These are phyloP conservation scores for Candida broadrunensis DNA, from an alignment of 805 yeast species.

Conservation along the genomic window DNA sequence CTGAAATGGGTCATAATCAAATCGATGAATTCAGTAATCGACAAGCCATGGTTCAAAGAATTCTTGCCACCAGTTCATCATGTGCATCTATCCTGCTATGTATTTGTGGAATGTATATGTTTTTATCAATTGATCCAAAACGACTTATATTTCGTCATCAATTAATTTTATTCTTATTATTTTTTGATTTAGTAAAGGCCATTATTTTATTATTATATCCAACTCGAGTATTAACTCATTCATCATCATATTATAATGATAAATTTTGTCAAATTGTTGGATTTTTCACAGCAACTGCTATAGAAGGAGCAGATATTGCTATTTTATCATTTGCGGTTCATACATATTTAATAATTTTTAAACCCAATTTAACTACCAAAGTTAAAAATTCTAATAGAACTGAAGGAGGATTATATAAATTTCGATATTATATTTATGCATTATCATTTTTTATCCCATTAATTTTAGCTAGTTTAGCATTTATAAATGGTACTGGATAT, in stretches of 20 bases:
- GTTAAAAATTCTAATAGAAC: conserved; percentile 34
- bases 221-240: conserved; percentile 45
- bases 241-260: conserved; percentile 43
- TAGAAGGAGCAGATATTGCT: conserved; percentile 85
- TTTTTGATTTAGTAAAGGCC: conserved; percentile 75
- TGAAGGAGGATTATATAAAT: conserved; percentile 73
- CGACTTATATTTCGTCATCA: conserved; percentile 66
- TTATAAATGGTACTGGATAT: conserved; percentile 55
- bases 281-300: conserved; percentile 74
- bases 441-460: conserved; percentile 60
- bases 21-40: conserved; percentile 23
- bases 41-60: conserved; percentile 29
- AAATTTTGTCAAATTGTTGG: conserved; percentile 67
- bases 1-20: conserved; percentile 15
- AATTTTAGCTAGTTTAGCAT: conserved; percentile 69
- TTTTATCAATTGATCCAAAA: conserved; percentile 62
- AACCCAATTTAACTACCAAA: conserved; percentile 47
- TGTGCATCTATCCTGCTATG: conserved; percentile 44
- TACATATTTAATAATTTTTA: conserved; percentile 69
- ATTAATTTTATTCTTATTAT: conserved; percentile 62
- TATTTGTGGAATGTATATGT: conserved; percentile 56
- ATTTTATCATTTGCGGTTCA: conserved; percentile 81
- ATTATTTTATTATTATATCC: conserved; percentile 68
- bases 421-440: conserved; percentile 56
- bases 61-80: conserved; percentile 37